phyloP scores from a whole-genome alignment of 176 grass and related monocot genomes.

The Hordeum marinum region DNA sequence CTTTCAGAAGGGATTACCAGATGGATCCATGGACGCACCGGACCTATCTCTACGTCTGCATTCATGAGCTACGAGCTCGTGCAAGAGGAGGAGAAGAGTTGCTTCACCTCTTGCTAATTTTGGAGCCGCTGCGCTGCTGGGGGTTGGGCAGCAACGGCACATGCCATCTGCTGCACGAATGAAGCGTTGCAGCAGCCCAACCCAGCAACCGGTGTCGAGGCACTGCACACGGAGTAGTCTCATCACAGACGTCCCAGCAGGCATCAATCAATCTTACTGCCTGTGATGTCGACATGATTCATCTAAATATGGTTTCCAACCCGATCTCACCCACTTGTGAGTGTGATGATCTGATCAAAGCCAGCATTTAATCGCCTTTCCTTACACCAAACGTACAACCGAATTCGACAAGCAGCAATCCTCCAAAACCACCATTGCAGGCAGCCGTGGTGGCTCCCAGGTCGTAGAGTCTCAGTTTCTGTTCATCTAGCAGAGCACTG shows the following conservation, averaged over 20 bases:
- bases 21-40: background rate
- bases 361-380: background rate
- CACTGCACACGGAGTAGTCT: background rate
- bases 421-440: constrained; percentile 4
- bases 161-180: constrained; percentile 17
- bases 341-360: background rate
- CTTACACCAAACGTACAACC: background rate
- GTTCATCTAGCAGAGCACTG: background rate
- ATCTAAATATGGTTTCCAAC: background rate
- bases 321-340: background rate
- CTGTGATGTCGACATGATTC: constrained; percentile 12
- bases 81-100: background rate
- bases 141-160: background rate
- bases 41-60: constrained; percentile 7
- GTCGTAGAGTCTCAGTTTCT: background rate
- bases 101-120: constrained; percentile 18
- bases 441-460: background rate
- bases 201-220: background rate
- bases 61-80: constrained; percentile 8
- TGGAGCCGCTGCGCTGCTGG: constrained; percentile 6
- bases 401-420: background rate
- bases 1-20: constrained; percentile 35
- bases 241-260: background rate
- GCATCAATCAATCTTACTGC: background rate
- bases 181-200: background rate